A percentile compares a stretch with the other conserved stretches of the same genome.
Conservation (phyloP, 2,329 filamentous ascomycete species). For the Beauveria australis region DNA sequence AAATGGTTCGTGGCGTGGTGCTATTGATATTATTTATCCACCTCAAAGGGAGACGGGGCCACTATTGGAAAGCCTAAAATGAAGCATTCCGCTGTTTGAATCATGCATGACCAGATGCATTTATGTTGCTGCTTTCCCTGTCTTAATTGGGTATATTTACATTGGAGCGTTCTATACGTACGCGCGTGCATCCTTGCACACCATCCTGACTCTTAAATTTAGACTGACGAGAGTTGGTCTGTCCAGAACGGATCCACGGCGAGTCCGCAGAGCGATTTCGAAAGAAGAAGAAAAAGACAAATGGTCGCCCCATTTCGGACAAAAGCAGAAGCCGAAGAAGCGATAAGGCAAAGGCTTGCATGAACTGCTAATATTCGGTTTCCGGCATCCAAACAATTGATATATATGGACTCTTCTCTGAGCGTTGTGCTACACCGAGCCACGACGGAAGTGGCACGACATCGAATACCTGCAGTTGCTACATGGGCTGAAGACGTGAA, state of each 20-base stretch:
- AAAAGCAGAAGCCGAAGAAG: neutral
- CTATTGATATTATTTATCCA: constrained; percentile 10
- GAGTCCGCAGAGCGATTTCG: neutral
- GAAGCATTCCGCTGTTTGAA: neutral
- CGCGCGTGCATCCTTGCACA: neutral
- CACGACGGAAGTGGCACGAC: neutral
- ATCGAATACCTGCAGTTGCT: neutral
- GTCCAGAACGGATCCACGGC: neutral
- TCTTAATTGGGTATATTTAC: neutral
- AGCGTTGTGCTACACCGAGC: neutral
- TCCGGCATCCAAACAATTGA: neutral
- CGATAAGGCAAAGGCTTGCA: neutral
- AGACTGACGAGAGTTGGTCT: neutral
- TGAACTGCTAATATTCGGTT: neutral
- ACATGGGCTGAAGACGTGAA: neutral
- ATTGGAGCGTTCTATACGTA: neutral
- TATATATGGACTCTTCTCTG: neutral
- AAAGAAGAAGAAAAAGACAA: neutral
- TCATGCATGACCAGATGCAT: neutral
- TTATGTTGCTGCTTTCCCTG: neutral
- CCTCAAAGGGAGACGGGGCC: constrained; percentile 1
- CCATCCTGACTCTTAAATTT: neutral
- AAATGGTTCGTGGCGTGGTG: constrained; percentile 1
- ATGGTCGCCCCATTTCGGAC: neutral
- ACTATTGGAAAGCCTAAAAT: neutral